Evolutionary conservation across 163 green algal genomes (phyloP), one percentile per base, ranked within the genome.

Genomic region (Scenedesmus sp.): DNA sequence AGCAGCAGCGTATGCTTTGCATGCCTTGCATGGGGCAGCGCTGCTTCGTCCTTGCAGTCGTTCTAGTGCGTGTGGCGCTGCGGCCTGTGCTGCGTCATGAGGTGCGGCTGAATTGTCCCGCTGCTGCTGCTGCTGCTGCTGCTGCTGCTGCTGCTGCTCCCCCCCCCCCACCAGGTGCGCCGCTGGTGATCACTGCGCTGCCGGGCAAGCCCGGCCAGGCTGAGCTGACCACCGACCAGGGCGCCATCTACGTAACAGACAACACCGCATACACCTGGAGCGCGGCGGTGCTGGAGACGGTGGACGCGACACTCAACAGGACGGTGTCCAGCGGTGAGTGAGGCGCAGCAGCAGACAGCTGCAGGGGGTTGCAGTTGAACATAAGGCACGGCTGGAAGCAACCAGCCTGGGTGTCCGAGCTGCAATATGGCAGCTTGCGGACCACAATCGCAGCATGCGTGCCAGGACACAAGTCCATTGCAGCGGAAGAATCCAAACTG

Each of bases 161-260:
- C 3, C 52, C 3, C 52, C 16, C 54, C 55, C 1, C 20, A 46
- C 3, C 95, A 96, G 96, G 96, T 92, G 94, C 95, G 2, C 98
- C 98, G 2, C 88, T 99, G 56, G 90, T 98, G 52, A 96, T 99
- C 77, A 97, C 93, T 18, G 98, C 97, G 0, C 92, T 98, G 59
- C 73, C 93, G 23, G 96, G 95, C 81, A 73, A 91, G 76, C 95
- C 96, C 87, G 97, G 98, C 34, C 90, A 96, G 70, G 98, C 98
- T 34, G 98, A 99, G 95, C 98, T 99, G 98, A 97, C 96, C 57
- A 99, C 98, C 9, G 98, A 99, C 91, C 95, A 98, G 95, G 98
- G 98, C 55, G 98, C 98, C 59, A 99, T 99, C 95, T 99, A 99
- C 93, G 97, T 98, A 10, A 99, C 98, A 26, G 93, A 94, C 94